Conservation (phyloP, 2,329 filamentous ascomycete species). For the Beauveria brongniartii region DNA sequence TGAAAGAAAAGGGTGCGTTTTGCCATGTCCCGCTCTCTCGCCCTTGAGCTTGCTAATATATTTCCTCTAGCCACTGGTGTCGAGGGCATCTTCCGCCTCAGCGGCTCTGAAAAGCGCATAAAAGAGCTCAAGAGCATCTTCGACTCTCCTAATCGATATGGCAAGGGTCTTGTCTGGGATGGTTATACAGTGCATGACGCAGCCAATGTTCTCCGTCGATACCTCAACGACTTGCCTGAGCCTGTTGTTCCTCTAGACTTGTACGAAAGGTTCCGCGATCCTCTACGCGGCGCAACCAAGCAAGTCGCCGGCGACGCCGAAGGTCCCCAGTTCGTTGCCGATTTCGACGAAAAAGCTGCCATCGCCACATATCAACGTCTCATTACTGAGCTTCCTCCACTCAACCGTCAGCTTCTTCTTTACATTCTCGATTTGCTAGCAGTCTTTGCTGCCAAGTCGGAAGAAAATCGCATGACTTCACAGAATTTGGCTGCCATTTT, state of each 20-base stretch:
- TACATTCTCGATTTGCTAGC: constrained; percentile 95
- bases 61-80: constrained; percentile 68
- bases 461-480: constrained; percentile 94
- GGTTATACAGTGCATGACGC: constrained; percentile 98
- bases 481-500: constrained; percentile 95
- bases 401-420: constrained; percentile 87
- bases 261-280: constrained; percentile 84
- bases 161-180: constrained; percentile 93
- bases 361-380: constrained; percentile 80
- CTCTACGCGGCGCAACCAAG: constrained; percentile 63
- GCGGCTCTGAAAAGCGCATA: constrained; percentile 94
- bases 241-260: constrained; percentile 92
- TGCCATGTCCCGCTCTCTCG: constrained; percentile 14
- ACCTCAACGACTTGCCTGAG: constrained; percentile 92
- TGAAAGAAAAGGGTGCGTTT: constrained; percentile 89
- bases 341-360: constrained; percentile 54
- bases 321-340: constrained; percentile 61
- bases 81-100: constrained; percentile 93
- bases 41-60: constrained; percentile 17
- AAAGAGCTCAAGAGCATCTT: constrained; percentile 91
- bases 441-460: constrained; percentile 93
- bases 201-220: constrained; percentile 88
- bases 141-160: constrained; percentile 89
- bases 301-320: constrained; percentile 65
- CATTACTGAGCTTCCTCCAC: constrained; percentile 84